These are phyloP conservation scores for Erodium texanum DNA, from an alignment of 441 rosid species.

Conservation along the genomic window DNA sequence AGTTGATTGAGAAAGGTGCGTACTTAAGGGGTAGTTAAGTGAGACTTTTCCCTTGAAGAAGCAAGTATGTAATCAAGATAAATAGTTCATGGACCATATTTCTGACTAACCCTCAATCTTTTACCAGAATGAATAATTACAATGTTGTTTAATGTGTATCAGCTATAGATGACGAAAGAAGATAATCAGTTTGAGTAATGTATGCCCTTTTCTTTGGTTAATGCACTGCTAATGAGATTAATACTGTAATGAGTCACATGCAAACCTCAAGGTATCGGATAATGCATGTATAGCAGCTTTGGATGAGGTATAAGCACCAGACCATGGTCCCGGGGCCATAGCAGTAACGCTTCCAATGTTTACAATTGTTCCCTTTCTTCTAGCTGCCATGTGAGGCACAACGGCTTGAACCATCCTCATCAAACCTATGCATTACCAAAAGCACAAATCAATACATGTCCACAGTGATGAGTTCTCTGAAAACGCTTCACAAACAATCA, in stretches of 20 bases:
- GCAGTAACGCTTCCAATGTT: conserved; percentile 65
- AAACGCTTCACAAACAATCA: no score
- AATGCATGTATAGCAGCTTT: conserved; percentile 80
- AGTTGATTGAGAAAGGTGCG: no score
- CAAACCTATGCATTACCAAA: conserved; percentile 24
- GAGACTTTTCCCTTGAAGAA: no score
- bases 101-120: no score
- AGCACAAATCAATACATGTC: background rate
- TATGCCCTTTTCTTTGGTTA: no score
- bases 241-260: background rate
- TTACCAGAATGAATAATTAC: no score
- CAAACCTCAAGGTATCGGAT: conserved; percentile 69
- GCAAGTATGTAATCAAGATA: no score
- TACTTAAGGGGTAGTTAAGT: no score
- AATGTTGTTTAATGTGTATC: no score
- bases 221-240: background rate
- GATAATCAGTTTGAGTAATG: no score
- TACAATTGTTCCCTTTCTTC: conserved; percentile 61
- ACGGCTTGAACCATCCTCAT: conserved; percentile 75
- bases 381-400: conserved; percentile 72
- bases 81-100: no score
- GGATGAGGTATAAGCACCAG: conserved; percentile 65
- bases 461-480: background rate
- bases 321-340: conserved; percentile 60
- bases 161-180: no score